Evolutionary conservation across 129 eudicot species (phyloP).

Genomic region (Kitagawia praeruptora): DNA sequence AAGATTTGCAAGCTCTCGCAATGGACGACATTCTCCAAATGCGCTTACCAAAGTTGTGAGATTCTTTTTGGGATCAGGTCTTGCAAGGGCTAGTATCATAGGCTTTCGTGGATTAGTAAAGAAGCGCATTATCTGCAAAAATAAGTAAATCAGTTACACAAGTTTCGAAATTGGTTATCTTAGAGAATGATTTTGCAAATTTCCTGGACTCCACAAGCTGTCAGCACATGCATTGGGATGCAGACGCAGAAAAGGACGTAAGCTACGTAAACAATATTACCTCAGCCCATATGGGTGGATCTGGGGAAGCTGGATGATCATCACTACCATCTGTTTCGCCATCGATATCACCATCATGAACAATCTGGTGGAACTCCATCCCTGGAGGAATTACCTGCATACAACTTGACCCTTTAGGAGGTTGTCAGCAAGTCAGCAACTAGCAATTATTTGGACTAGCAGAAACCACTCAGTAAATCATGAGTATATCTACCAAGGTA

Average conservation of each 20-base stretch:
- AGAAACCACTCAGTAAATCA: background rate
- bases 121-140: slow-evolving; percentile 91
- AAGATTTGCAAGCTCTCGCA: slow-evolving; percentile 97
- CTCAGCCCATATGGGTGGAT: slow-evolving; percentile 97
- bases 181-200: background rate
- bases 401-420: slow-evolving; percentile 10
- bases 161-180: background rate
- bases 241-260: background rate
- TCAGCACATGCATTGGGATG: background rate
- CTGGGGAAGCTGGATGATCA: slow-evolving; percentile 75
- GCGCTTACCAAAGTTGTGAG: slow-evolving; percentile 93
- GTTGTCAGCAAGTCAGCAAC: background rate
- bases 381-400: slow-evolving; percentile 93
- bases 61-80: slow-evolving; percentile 98
- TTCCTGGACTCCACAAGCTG: background rate
- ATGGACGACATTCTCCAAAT: slow-evolving; percentile 97
- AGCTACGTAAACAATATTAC: slow-evolving; percentile 19
- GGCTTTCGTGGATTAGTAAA: slow-evolving; percentile 96
- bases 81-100: slow-evolving; percentile 94
- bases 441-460: background rate
- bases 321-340: slow-evolving; percentile 76
- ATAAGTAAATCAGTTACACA: background rate
- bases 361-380: slow-evolving; percentile 94
- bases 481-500: background rate
- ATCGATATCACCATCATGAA: slow-evolving; percentile 90